Evolutionary conservation across 2,329 filamentous ascomycete genomes (phyloP).

Genomic region (Fusarium burgessii): DNA sequence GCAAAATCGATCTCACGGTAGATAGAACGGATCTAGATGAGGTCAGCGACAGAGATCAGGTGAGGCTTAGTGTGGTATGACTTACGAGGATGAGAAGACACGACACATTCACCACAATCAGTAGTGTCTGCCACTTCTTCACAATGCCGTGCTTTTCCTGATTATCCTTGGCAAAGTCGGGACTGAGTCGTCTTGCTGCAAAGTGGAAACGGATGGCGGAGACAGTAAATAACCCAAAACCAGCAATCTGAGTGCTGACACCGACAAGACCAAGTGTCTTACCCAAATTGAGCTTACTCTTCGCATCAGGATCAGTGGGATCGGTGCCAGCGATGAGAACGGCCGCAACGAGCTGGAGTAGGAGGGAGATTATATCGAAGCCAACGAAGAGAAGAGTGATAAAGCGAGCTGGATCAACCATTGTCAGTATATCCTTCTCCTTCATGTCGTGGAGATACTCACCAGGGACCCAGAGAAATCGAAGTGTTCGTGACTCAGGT

Average conservation of each 20-base stretch:
- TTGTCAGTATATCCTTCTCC: accelerated
- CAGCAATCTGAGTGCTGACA: constrained; percentile 55
- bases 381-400: constrained; percentile 56
- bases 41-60: not conserved
- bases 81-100: constrained; percentile 39
- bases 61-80: accelerated
- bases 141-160: constrained; percentile 26
- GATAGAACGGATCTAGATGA: constrained; percentile 31
- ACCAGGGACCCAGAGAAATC: constrained; percentile 42
- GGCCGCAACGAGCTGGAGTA: constrained; percentile 55
- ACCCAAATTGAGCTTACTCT: constrained; percentile 41
- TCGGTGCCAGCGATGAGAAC: constrained; percentile 55
- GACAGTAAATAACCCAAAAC: constrained; percentile 60
- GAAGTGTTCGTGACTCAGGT: constrained; percentile 27
- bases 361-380: constrained; percentile 54
- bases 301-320: constrained; percentile 47
- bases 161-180: constrained; percentile 29
- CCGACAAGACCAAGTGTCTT: constrained; percentile 37
- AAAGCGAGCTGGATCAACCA: constrained; percentile 9
- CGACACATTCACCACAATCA: constrained; percentile 30
- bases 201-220: constrained; percentile 61
- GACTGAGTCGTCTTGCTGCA: constrained; percentile 47
- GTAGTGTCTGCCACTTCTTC: constrained; percentile 26
- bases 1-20: constrained; percentile 40
- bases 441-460: not conserved